Percentiles rank a stretch among this genome's conserved stretches.
phyloP scores from a whole-genome alignment of 345 rosid genomes.

The Eucalyptus tenuipes region DNA sequence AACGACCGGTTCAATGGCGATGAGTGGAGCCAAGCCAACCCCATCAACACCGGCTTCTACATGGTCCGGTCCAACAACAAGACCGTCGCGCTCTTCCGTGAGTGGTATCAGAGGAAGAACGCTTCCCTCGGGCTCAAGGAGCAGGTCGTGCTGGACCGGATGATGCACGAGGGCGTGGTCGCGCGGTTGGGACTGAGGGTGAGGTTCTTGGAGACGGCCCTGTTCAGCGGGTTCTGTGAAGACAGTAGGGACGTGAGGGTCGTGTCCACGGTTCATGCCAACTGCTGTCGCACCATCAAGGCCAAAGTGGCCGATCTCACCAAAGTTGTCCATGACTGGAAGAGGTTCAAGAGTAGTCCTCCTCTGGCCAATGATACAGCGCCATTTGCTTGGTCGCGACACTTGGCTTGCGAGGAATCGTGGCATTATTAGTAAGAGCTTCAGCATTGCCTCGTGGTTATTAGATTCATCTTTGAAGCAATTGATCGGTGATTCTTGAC shows the following conservation, averaged over 20 bases:
- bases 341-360: slow-evolving; percentile 7
- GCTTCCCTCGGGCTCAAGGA: slow-evolving; percentile 45
- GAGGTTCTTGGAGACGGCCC: slow-evolving; percentile 29
- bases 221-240: slow-evolving; percentile 72
- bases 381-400: not conserved
- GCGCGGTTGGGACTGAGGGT: slow-evolving; percentile 16
- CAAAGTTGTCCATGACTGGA: slow-evolving; percentile 51
- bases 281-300: slow-evolving; percentile 56
- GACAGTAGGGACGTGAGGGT: slow-evolving; percentile 31
- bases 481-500: not conserved
- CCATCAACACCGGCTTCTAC: slow-evolving; percentile 67
- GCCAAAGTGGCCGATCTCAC: slow-evolving; percentile 55
- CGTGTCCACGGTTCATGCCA: slow-evolving; percentile 65
- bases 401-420: not conserved
- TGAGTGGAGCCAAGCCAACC: slow-evolving; percentile 4
- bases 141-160: slow-evolving; percentile 47
- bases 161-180: slow-evolving; percentile 23
- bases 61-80: slow-evolving; percentile 49
- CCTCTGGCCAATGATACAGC: not conserved
- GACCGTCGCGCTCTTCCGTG: slow-evolving; percentile 37
- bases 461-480: not conserved
- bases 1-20: slow-evolving; percentile 11
- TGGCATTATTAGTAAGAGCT: not conserved
- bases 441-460: not conserved
- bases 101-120: slow-evolving; percentile 46